These are phyloP conservation scores for Chaetomidium leptoderma DNA, from an alignment of 495 filamentous ascomycete species.

Conservation along the genomic window DNA sequence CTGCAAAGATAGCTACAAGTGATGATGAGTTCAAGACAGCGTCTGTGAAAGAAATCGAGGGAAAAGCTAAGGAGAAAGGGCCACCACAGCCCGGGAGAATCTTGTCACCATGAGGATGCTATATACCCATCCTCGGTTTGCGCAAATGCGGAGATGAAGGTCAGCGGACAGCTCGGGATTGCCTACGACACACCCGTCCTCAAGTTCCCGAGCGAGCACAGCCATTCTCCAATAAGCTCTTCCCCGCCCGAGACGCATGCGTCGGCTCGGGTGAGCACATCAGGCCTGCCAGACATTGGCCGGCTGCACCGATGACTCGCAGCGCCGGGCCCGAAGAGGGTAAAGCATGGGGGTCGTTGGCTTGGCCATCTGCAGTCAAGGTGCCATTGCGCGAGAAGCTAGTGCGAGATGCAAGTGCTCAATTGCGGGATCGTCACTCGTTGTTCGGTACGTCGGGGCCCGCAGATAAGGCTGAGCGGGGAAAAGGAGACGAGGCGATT, in stretches of 20 bases:
- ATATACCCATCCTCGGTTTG: conserved; percentile 27
- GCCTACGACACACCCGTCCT: conserved; percentile 17
- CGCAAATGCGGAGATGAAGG: conserved; percentile 35
- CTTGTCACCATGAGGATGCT: not conserved
- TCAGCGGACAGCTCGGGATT: conserved; percentile 4
- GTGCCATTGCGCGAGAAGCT: conserved; percentile 14
- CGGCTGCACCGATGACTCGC: conserved; percentile 24
- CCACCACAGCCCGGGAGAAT: not conserved
- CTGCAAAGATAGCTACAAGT: too few species aligned
- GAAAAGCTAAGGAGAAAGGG: not conserved
- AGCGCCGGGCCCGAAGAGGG: conserved; percentile 17
- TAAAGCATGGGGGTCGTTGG: conserved; percentile 14
- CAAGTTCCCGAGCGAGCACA: conserved; percentile 12
- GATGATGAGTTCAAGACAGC: not conserved
- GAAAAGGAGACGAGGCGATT: conserved; percentile 3
- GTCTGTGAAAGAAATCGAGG: not conserved
- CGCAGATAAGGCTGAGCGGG: conserved; percentile 23
- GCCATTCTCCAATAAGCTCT: conserved; percentile 30
- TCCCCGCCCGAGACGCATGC: conserved; percentile 15
- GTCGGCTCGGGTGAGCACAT: conserved; percentile 16
- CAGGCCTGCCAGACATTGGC: conserved; percentile 18
- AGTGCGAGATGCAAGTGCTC: conserved; percentile 24
- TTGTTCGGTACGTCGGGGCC: not conserved
- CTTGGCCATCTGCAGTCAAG: conserved; percentile 13
- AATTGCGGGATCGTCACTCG: conserved; percentile 20